Conservation (phyloP, 2,329 filamentous ascomycete genomes). For the Botryotinia narcissicola region DNA sequence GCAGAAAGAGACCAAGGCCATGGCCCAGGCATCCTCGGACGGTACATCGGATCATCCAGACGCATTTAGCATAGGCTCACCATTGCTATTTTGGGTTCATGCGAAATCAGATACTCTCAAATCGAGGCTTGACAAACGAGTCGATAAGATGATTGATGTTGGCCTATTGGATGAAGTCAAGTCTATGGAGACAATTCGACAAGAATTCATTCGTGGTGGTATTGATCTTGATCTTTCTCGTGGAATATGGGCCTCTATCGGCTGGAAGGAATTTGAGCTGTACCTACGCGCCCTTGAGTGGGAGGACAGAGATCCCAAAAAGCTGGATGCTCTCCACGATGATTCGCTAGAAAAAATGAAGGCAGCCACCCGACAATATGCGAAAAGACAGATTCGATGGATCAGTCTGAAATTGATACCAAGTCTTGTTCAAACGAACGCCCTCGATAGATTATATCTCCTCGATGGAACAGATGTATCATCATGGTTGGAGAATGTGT, state of each 20-base stretch:
- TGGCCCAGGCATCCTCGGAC: slow-evolving; percentile 29
- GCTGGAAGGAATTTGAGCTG: slow-evolving; percentile 84
- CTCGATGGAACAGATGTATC: slow-evolving; percentile 73
- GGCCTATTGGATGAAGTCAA: slow-evolving; percentile 64
- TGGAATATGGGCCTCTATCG: slow-evolving; percentile 96
- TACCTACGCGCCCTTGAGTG: slow-evolving; percentile 57
- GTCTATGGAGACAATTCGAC: slow-evolving; percentile 49
- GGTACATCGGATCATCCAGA: background rate
- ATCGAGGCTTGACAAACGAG: slow-evolving; percentile 68
- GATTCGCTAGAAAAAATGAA: slow-evolving; percentile 73
- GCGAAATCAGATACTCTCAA: slow-evolving; percentile 67
- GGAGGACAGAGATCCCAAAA: slow-evolving; percentile 34
- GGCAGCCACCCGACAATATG: slow-evolving; percentile 81
- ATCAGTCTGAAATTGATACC: slow-evolving; percentile 79
- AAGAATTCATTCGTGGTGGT: slow-evolving; percentile 47
- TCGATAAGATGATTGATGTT: slow-evolving; percentile 76
- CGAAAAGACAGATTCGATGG: slow-evolving; percentile 81
- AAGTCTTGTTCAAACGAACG: slow-evolving; percentile 55
- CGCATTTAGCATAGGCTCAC: slow-evolving; percentile 32
- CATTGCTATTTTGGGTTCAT: slow-evolving; percentile 80
- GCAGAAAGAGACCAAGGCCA: slow-evolving; percentile 53
- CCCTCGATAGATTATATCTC: slow-evolving; percentile 65
- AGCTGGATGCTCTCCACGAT: slow-evolving; percentile 55
- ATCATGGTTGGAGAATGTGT: slow-evolving; percentile 62
- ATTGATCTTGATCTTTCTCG: slow-evolving; percentile 65